These are phyloP conservation scores for Rhododendron ovatum DNA, from an alignment of 148 eudicot genomes.

Conservation along the genomic window DNA sequence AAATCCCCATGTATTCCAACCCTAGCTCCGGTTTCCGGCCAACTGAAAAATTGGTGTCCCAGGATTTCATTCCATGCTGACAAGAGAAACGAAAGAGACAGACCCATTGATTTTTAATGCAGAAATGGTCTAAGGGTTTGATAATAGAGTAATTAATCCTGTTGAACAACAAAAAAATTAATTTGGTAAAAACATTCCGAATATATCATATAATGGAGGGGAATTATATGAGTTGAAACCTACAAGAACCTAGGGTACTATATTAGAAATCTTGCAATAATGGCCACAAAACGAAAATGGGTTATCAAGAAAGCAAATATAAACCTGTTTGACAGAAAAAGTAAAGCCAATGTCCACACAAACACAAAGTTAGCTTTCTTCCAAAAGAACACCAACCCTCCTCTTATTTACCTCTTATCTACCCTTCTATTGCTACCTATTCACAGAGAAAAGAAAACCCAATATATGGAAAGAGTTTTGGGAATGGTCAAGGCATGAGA, in stretches of 20 bases:
- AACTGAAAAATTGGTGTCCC: constrained; percentile 13
- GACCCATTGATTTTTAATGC: constrained; percentile 7
- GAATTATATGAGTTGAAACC: neutral
- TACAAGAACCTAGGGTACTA: neutral
- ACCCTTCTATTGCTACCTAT: neutral
- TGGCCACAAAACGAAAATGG: neutral
- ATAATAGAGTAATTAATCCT: neutral
- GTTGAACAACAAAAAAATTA: neutral
- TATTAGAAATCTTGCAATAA: neutral
- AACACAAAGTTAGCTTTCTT: neutral
- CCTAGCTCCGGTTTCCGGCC: neutral
- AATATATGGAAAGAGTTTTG: neutral
- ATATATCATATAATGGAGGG: neutral
- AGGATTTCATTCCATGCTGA: constrained; percentile 15
- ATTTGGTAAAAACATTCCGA: neutral
- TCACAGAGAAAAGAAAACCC: neutral
- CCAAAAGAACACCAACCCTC: neutral
- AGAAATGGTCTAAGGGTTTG: neutral
- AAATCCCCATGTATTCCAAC: neutral
- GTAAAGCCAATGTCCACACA: no score
- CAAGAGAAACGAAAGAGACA: constrained; percentile 16
- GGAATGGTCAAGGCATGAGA: no score
- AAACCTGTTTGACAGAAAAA: neutral
- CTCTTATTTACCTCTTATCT: neutral
- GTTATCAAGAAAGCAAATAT: neutral